A percentile compares a stretch with the other conserved stretches of the same genome.
phyloP scores from a whole-genome alignment of 306 rosid species.

The Carpinus viminea region DNA sequence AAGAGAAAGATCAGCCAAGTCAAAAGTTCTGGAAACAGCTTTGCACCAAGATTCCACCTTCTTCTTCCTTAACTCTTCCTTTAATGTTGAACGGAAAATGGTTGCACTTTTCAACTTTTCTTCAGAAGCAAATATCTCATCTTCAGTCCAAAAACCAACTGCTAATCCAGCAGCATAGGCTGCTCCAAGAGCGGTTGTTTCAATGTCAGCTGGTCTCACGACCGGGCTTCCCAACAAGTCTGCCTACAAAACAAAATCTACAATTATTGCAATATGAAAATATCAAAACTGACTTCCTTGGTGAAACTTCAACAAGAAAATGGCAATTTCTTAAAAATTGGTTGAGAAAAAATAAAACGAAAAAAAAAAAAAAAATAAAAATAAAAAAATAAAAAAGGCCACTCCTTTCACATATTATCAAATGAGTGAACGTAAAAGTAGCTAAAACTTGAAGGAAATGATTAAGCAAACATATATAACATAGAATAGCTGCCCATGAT shows the following conservation, averaged over 20 bases:
- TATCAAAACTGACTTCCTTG: neutral
- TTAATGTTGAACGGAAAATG: conserved; percentile 49
- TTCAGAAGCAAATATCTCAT: conserved; percentile 45
- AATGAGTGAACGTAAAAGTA: too few relatives aligned
- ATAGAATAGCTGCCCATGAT: neutral
- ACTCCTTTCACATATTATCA: too few relatives aligned
- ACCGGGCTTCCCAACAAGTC: conserved; percentile 73
- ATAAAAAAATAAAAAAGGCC: too few relatives aligned
- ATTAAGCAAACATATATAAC: neutral
- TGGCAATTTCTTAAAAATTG: too few relatives aligned
- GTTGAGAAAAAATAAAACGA: too few relatives aligned
- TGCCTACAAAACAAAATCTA: conserved; percentile 45
- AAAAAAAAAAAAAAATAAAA: too few relatives aligned
- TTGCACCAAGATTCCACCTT: conserved; percentile 77
- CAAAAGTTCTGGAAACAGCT: conserved; percentile 82
- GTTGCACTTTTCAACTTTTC: conserved; percentile 44
- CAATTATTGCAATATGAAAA: neutral
- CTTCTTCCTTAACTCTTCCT: conserved; percentile 60
- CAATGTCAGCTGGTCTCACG: conserved; percentile 79
- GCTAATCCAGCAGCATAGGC: conserved; percentile 98
- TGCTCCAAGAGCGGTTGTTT: conserved; percentile 96
- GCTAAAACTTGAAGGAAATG: too few relatives aligned
- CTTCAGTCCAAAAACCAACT: conserved; percentile 75
- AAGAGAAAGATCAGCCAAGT: conserved; percentile 77
- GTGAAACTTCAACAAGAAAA: too few relatives aligned